phyloP scores from a whole-genome alignment of 257 asterid genomes.

The Solanum sejunctum region DNA sequence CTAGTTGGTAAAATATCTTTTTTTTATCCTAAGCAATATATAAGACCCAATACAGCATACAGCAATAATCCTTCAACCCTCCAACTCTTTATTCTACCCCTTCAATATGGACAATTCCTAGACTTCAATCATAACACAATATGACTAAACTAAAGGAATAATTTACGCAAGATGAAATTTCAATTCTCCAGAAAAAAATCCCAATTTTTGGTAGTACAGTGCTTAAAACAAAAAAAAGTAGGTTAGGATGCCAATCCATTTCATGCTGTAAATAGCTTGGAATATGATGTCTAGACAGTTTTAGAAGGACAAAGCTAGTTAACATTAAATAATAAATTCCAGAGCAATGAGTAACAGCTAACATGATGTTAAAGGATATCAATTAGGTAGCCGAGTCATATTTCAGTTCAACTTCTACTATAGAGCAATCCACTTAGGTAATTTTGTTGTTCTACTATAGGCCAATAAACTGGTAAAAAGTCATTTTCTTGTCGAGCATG shows the following conservation, averaged over 20 bases:
- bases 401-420: not conserved
- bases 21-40: not conserved
- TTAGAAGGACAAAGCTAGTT: not conserved
- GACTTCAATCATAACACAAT: not conserved
- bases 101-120: not conserved
- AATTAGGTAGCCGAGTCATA: not conserved
- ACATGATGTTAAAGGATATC: not conserved
- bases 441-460: not conserved
- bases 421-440: not conserved
- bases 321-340: not conserved
- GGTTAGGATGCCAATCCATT: not conserved
- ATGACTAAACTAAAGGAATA: not conserved
- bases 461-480: not conserved
- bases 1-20: not conserved
- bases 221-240: not conserved
- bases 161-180: not conserved
- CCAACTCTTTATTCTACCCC: not conserved
- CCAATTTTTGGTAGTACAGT: not conserved
- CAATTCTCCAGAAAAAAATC: not conserved
- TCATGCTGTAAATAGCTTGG: not conserved
- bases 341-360: not conserved
- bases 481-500: not conserved
- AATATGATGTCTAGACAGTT: not conserved
- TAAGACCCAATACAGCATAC: not conserved
- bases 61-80: not conserved